Percentiles rank a stretch among this genome's conserved stretches.
phyloP scores from a whole-genome alignment of 345 rosid species.

The Acer yangbiense region DNA sequence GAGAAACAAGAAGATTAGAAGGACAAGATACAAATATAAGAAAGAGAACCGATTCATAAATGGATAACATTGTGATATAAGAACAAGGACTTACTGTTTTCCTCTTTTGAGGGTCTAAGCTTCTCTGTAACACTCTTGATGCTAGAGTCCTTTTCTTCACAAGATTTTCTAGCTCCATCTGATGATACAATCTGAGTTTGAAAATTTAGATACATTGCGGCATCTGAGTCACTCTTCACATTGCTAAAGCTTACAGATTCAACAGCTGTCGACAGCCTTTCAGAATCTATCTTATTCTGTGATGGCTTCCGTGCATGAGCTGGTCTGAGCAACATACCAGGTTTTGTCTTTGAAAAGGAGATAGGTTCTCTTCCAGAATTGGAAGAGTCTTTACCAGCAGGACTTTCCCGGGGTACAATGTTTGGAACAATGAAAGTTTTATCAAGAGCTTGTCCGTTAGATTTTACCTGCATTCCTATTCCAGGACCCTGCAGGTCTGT shows the following conservation, averaged over 20 bases:
- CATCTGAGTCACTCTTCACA: conserved; percentile 31
- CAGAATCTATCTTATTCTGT: conserved; percentile 52
- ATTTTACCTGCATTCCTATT: conserved; percentile 31
- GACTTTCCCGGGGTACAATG: conserved; percentile 42
- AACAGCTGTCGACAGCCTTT: conserved; percentile 42
- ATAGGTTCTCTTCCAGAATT: conserved; percentile 62
- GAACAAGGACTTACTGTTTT: conserved; percentile 54
- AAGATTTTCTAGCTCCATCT: conserved; percentile 38
- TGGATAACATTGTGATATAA: conserved; percentile 3
- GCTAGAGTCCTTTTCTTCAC: conserved; percentile 40
- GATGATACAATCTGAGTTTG: conserved; percentile 32
- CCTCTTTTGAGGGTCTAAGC: conserved; percentile 49
- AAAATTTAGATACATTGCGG: conserved; percentile 32
- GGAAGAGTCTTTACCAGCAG: conserved; percentile 47
- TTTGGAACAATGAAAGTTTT: conserved; percentile 44
- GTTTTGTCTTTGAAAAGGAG: conserved; percentile 83
- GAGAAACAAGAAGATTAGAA: background rate
- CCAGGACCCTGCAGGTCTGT: conserved; percentile 44
- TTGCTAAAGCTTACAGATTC: conserved; percentile 42
- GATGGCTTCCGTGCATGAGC: conserved; percentile 67
- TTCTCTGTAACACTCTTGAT: conserved; percentile 48
- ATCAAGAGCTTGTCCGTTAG: conserved; percentile 47
- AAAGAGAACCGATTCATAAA: background rate
- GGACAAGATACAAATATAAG: background rate
- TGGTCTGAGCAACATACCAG: conserved; percentile 93